Conservation (phyloP, 2,329 filamentous ascomycete species). For the Penicillium sp. region DNA sequence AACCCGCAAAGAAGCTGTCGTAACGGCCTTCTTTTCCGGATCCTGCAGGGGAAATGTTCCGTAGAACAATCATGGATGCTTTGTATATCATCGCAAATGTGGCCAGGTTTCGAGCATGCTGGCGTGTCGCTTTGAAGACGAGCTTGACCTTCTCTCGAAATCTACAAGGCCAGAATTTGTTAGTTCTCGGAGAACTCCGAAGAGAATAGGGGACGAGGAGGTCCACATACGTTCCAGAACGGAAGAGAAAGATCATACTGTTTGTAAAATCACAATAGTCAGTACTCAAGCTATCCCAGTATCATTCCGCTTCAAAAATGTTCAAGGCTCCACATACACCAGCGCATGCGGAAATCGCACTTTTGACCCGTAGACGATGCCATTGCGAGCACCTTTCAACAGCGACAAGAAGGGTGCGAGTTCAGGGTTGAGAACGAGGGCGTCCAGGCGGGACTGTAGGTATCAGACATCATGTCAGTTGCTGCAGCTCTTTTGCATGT, state of each 20-base stretch:
- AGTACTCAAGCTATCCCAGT: conserved; percentile 14
- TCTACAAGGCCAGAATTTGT: conserved; percentile 36
- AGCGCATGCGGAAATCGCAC: conserved; percentile 97
- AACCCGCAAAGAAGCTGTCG: conserved; percentile 83
- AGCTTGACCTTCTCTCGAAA: conserved; percentile 76
- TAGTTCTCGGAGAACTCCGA: conserved; percentile 15
- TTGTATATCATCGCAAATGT: conserved; percentile 94
- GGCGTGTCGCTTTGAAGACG: conserved; percentile 82
- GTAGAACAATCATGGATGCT: conserved; percentile 73
- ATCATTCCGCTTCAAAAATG: not conserved
- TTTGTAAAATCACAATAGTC: conserved; percentile 14
- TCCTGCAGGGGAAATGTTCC: conserved; percentile 54
- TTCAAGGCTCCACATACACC: conserved; percentile 59
- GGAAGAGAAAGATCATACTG: conserved; percentile 96
- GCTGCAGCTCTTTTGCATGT: conserved; percentile 16
- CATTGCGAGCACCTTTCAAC: conserved; percentile 93
- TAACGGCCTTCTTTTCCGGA: conserved; percentile 67
- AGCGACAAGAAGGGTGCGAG: conserved; percentile 85
- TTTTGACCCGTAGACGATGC: conserved; percentile 94
- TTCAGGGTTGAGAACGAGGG: conserved; percentile 76
- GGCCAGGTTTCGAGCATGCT: conserved; percentile 89
- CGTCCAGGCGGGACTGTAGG: conserved; percentile 68
- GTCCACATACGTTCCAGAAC: conserved; percentile 73
- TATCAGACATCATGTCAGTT: conserved; percentile 3
- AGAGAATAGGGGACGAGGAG: conserved; percentile 27